phyloP scores from a whole-genome alignment of 768 basidiomycete genomes.

The Dioszegia aurantiaca region DNA sequence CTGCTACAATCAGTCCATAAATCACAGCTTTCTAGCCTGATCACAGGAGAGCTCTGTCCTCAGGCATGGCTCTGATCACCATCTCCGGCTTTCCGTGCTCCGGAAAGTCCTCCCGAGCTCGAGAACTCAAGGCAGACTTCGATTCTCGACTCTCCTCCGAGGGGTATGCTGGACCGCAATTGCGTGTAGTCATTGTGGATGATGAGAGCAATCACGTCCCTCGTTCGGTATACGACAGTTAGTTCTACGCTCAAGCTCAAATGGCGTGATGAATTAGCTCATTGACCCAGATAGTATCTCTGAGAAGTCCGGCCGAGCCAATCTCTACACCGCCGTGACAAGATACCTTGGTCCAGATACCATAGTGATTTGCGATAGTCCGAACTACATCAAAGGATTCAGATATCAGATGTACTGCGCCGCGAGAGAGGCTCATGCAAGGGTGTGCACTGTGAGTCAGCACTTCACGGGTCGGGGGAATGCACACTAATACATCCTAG shows the following conservation, averaged over 20 bases:
- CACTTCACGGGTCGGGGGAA: no score
- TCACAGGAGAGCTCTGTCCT: neutral
- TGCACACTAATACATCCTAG: no score
- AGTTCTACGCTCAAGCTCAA: no score
- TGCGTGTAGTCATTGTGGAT: slow-evolving; percentile 60
- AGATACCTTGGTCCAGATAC: slow-evolving; percentile 68
- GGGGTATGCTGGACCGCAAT: slow-evolving; percentile 60
- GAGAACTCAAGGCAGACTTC: slow-evolving; percentile 64
- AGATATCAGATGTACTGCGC: slow-evolving; percentile 98
- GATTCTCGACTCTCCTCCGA: slow-evolving; percentile 58
- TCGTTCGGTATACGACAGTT: slow-evolving; percentile 72
- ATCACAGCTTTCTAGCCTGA: neutral
- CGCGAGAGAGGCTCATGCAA: slow-evolving; percentile 77
- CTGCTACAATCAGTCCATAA: no score
- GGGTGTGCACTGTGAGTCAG: slow-evolving; percentile 75
- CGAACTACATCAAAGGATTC: slow-evolving; percentile 98
- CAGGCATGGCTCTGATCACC: slow-evolving; percentile 82
- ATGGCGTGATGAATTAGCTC: neutral
- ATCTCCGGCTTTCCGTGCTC: slow-evolving; percentile 82
- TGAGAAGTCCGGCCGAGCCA: slow-evolving; percentile 84
- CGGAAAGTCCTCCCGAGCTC: slow-evolving; percentile 75
- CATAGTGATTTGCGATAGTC: slow-evolving; percentile 81
- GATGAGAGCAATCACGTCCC: slow-evolving; percentile 69
- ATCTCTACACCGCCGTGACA: slow-evolving; percentile 77
- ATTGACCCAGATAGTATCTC: slow-evolving; percentile 62